Evolutionary conservation across 169 alveolate genomes (phyloP).

Genomic region (Eimeria praecox): DNA sequence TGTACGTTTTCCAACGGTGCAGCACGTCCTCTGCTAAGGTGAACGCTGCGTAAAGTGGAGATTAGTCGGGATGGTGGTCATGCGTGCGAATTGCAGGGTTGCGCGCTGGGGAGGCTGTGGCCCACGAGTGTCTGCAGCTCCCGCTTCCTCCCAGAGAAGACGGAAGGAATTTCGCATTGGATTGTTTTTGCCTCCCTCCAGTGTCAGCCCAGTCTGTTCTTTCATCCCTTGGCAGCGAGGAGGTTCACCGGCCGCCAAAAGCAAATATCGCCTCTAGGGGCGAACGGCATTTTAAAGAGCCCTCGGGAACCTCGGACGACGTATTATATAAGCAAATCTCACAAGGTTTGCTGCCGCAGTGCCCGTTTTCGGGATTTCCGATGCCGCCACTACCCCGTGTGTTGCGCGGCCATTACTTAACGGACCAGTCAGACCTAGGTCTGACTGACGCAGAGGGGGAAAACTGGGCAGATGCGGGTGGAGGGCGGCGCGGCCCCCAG

Average conservation of each 20-base stretch:
- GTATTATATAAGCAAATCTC: background rate
- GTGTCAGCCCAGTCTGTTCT: background rate
- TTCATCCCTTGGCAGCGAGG: background rate
- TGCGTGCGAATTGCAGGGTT: slow-evolving; percentile 57
- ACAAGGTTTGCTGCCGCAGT: slow-evolving; percentile 40
- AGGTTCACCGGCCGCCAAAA: background rate
- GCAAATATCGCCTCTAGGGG: background rate
- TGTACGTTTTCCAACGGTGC: background rate
- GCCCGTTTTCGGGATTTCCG: slow-evolving; percentile 82
- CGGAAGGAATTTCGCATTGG: slow-evolving; percentile 68
- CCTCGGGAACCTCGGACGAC: background rate
- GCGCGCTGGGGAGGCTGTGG: slow-evolving; percentile 82
- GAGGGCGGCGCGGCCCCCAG: slow-evolving; percentile 55
- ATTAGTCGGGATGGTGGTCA: background rate
- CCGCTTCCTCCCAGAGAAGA: slow-evolving; percentile 83
- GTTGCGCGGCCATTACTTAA: slow-evolving; percentile 76
- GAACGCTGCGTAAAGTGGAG: background rate
- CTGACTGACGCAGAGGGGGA: slow-evolving; percentile 79
- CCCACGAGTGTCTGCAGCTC: slow-evolving; percentile 81
- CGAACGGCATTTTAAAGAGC: background rate
- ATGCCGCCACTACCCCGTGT: slow-evolving; percentile 74
- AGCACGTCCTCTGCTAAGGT: background rate
- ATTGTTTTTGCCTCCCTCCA: slow-evolving; percentile 66
- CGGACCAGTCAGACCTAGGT: slow-evolving; percentile 78
- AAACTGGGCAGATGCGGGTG: slow-evolving; percentile 44